Evolutionary conservation across 2,329 filamentous ascomycete genomes (phyloP), one percentile per base, ranked within the genome.

Genomic region (Fonsecaea monophora): DNA sequence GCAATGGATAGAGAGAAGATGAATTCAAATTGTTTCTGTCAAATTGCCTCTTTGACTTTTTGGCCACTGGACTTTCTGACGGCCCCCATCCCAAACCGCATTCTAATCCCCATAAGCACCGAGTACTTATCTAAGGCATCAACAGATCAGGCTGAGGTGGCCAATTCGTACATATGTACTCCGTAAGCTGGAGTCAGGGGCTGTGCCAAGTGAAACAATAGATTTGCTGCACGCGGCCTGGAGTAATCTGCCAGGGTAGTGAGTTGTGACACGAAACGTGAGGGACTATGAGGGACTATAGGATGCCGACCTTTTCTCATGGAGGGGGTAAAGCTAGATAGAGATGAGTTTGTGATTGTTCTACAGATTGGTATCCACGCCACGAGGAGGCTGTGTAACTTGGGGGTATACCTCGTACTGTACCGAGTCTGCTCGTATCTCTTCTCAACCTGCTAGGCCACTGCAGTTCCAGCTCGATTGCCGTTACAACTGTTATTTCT

Each of bases 141-240:
- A 21, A 10, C 45, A 50, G 45, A 50, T 10, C 45, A 50, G 45
- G 45, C 45, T 50, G 45, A 50, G 21, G 45, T 13, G 59, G 34
- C 21, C 9, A 35, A 32, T 32, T 32, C 30, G 30, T 32, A 4
- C 30, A 32, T 32, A 32, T 32, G 30, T 32, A 32, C 30, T 6
- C 4, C 4, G 30, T 32, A 61, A 50, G 34, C 48, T 61, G 59
- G 37, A 21, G 59, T 25, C 48, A 61, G 59, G 59, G 59, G 59
- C 21, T 38, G 37, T 40, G 55, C 60, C 62, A 60, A 62, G 54
- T 68, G 66, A 68, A 68, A 68, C 66, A 45, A 42, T 50, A 64
- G 60, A 53, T 38, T 57, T 65, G 4, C 66, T 68, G 66, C 66
- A 68, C 53, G 62, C 34, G 66, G 62, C 66, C 66, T 68, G 53